Conservation (phyloP, 768 basidiomycete species). For the Tylopilus felleus region DNA sequence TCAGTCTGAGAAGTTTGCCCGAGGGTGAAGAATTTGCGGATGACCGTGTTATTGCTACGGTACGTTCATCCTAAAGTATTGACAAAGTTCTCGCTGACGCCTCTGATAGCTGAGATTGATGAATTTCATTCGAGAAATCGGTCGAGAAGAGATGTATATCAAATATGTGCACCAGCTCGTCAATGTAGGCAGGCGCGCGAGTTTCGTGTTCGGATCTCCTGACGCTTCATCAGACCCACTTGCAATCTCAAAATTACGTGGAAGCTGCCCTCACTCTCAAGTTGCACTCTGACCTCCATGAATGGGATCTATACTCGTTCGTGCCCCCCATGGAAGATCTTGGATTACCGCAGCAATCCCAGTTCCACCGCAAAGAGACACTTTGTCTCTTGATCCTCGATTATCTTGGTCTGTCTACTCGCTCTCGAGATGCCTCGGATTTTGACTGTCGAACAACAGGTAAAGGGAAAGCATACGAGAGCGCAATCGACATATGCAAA, state of each 20-base stretch:
- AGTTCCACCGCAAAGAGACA: conserved; percentile 93
- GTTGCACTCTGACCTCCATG: conserved; percentile 88
- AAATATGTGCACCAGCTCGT: conserved; percentile 96
- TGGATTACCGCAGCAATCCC: conserved; percentile 85
- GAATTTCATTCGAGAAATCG: conserved; percentile 91
- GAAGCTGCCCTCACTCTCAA: conserved; percentile 94
- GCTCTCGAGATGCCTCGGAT: neutral
- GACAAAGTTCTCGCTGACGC: conserved; percentile 7
- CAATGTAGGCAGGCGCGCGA: conserved; percentile 50
- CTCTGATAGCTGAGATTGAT: conserved; percentile 69
- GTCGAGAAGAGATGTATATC: conserved; percentile 90
- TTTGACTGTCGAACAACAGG: conserved; percentile 42
- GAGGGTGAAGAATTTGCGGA: conserved; percentile 94
- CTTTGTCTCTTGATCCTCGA: conserved; percentile 90
- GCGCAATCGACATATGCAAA: conserved; percentile 88
- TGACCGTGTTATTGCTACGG: conserved; percentile 90
- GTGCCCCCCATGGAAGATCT: conserved; percentile 88
- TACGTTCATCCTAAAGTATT: conserved; percentile 29
- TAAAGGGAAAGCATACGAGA: conserved; percentile 97
- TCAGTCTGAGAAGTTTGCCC: conserved; percentile 84
- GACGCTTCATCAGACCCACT: conserved; percentile 60
- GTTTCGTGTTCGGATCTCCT: neutral
- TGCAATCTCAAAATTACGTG: conserved; percentile 85
- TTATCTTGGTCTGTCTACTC: conserved; percentile 64
- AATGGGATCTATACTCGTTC: conserved; percentile 82